Evolutionary conservation across 257 asterid genomes (phyloP), one percentile per base, ranked within the genome.

Genomic region (Linaria vulgaris): DNA sequence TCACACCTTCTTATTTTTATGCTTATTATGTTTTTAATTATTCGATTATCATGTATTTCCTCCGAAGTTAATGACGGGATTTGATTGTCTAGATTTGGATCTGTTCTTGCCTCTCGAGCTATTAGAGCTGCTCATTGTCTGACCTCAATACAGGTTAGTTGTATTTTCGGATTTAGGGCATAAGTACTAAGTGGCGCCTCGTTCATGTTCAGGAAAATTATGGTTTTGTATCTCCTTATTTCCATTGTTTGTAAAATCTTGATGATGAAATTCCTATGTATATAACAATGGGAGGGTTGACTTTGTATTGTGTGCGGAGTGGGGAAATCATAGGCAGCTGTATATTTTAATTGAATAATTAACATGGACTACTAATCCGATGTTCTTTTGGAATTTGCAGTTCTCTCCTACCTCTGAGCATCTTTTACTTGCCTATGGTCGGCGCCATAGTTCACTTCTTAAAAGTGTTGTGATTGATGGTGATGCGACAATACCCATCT

Each of bases 91-190:
- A 92, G 99, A 45, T 92, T 89, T 71, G 99, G 99, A 37, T 70
- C 61, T 7, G 96, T 92, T 62, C 82, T 92, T 59, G 85, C 85
- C 53, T 92, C 99, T 45, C 84, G 99, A 58, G 90, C 97, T 8
- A 85, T 92, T 66, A 89, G 96, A 83, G 99, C 99, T 59, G 99
- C 99, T 72, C 99, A 92, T 79, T 92, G 99, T 74, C 83, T 92
- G 79, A 92, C 99, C 52, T 89, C 99, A 24, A 89, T 92, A 76
- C 99, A 92, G 96, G 99, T 88, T 72, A 66, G 84, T 75, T n/a
- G 52, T 59, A 30, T 67, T 72, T 12, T 51, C 67, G 39, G 41
- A 38, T 34, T 61, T 27, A 13, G 44, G 67, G 56, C 59, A 52
- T 54, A 27, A 20, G 44, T 57, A 55, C 43, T 51, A 17, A 34